Evolutionary conservation across 345 rosid species (phyloP).

Genomic region (Limnanthes douglasii): DNA sequence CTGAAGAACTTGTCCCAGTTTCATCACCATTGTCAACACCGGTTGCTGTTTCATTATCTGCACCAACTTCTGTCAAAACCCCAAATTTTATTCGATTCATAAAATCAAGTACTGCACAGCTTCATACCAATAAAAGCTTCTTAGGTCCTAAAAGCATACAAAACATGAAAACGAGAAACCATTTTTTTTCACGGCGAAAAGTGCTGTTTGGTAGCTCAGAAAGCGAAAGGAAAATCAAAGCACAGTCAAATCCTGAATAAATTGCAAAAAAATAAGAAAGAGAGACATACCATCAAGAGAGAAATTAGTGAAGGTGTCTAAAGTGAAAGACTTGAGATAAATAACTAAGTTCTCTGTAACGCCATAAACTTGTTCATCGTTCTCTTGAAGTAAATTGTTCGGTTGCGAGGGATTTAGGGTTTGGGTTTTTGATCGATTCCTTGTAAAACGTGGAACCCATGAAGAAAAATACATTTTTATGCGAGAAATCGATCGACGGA

Average conservation of each 20-base stretch:
- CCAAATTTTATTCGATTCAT: not conserved
- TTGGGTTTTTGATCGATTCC: no score
- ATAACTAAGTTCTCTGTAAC: slow-evolving; percentile 48
- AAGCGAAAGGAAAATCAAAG: not conserved
- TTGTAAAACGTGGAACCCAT: no score
- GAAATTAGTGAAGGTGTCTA: slow-evolving; percentile 67
- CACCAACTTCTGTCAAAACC: slow-evolving; percentile 8
- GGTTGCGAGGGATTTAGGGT: no score
- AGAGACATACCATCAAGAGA: slow-evolving; percentile 30
- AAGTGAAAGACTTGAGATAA: slow-evolving; percentile 44
- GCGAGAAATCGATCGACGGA: no score
- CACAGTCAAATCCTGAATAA: not conserved
- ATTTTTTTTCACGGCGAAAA: not conserved
- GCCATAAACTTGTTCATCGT: slow-evolving; percentile 32
- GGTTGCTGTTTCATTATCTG: slow-evolving; percentile 27
- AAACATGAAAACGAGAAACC: not conserved
- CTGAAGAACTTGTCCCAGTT: slow-evolving; percentile 16
- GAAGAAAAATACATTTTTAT: no score
- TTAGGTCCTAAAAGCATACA: no score
- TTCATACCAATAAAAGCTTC: no score
- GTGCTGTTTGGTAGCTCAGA: not conserved
- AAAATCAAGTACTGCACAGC: not conserved
- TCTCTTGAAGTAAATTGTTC: no score
- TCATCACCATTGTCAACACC: slow-evolving; percentile 15
- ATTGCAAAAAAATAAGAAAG: not conserved